Base-by-base conservation (phyloP, 2,329 filamentous ascomycete genomes). In the Trichoderma koningiopsis region DNA sequence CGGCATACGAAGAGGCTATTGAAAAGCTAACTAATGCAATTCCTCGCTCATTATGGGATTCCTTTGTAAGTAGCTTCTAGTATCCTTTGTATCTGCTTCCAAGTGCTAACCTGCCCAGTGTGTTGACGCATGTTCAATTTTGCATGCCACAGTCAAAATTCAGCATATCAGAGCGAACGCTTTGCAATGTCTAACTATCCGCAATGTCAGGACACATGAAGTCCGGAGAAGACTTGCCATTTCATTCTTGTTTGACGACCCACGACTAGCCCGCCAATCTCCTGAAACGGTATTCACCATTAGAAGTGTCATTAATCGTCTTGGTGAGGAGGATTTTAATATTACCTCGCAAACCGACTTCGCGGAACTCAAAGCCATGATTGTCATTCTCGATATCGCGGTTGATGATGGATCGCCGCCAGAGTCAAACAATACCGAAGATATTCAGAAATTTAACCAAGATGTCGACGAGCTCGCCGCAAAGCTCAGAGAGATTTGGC, bases 331-430 rank as follows among this genome's bases (percentile, higher is more conserved):
- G 0, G 81, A 85, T 29, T 91, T 91, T 74, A 76, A 78, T 27
- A 81, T 90, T 72, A 83, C 78, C 4, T 81, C 81, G 19, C 74
- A 83, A 35, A 92, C 90, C 0, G 82, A 97, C 78, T 97, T 92
- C 78, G 82, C 83, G 19, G 84, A 89, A 67, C 85, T 97, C 1
- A 83, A 85, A 40, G 89, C 91, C 2, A 83, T 89, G 19, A 83
- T 92, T 4, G 80, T 85, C 3, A 85, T 96, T 24, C 85, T 97
- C 5, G 91, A 96, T 75, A 86, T 93, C 49, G 90, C 88, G 19
- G 83, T 97, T 63, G 92, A 93, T 70, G 87, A 90, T 69, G 92
- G 81, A 55, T 76, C 76, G 16, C 77, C 74, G 69, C 14, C 72
- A 11, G 68, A 67, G 37, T 73, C 78, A 71, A 66, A 77, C 72